Conservation (phyloP, 768 basidiomycete genomes). For the Tylopilus plumbeoviolaceoides region DNA sequence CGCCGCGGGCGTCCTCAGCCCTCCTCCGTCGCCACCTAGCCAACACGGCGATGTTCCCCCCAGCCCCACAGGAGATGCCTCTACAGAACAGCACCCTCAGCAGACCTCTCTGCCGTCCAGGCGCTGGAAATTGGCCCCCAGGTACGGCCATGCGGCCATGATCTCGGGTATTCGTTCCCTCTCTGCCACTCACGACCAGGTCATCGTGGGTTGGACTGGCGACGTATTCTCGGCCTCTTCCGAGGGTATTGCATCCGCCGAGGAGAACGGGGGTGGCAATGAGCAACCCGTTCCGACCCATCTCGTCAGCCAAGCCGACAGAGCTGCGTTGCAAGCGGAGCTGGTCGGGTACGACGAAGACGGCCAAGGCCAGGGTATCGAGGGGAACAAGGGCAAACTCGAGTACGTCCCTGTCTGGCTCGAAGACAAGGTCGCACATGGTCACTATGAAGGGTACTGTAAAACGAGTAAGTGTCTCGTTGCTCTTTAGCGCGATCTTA, state of each 20-base stretch:
- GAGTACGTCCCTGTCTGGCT: slow-evolving; percentile 89
- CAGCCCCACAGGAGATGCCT: slow-evolving; percentile 25
- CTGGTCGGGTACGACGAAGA: slow-evolving; percentile 50
- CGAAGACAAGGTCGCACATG: slow-evolving; percentile 83
- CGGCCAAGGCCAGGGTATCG: slow-evolving; percentile 44
- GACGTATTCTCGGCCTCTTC: slow-evolving; percentile 59
- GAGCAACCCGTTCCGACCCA: slow-evolving; percentile 45
- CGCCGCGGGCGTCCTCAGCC: slow-evolving; percentile 54
- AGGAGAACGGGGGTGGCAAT: slow-evolving; percentile 11
- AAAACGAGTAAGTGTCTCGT: slow-evolving; percentile 71
- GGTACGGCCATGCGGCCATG: slow-evolving; percentile 94
- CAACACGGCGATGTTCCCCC: slow-evolving; percentile 45
- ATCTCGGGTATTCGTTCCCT: slow-evolving; percentile 88
- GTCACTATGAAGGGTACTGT: slow-evolving; percentile 97
- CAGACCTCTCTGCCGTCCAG: slow-evolving; percentile 16
- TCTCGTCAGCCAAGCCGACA: slow-evolving; percentile 57
- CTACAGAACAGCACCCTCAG: not conserved
- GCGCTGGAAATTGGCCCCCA: slow-evolving; percentile 71
- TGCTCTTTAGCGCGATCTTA: not conserved
- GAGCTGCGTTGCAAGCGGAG: slow-evolving; percentile 59
- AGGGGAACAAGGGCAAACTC: slow-evolving; percentile 46
- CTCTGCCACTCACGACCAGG: slow-evolving; percentile 78
- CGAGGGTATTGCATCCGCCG: slow-evolving; percentile 26
- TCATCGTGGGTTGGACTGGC: slow-evolving; percentile 93
- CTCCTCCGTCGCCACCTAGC: slow-evolving; percentile 75